Percentiles rank a stretch among this genome's conserved stretches.
Evolutionary conservation across 495 filamentous ascomycete species (phyloP).

Genomic region (Staphylotrichum longicolle): DNA sequence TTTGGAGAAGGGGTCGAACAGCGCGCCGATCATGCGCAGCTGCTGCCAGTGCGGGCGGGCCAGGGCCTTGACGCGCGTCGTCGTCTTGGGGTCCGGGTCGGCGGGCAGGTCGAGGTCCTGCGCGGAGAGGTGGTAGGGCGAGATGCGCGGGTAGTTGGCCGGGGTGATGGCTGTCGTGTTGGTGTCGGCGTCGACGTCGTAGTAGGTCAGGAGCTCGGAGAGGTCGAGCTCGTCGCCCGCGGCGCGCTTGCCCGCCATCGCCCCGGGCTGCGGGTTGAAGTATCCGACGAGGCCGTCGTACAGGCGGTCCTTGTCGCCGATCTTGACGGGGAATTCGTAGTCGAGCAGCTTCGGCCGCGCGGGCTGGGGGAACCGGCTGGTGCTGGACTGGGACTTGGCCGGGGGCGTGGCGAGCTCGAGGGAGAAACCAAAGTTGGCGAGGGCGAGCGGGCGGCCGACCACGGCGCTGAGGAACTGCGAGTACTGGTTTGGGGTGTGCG

Average conservation of each 20-base stretch:
- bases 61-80: too few species aligned
- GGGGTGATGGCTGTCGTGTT: constrained; percentile 1
- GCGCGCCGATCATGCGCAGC: constrained; percentile 23
- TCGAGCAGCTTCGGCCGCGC: too few species aligned
- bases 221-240: constrained; percentile 30
- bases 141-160: constrained; percentile 14
- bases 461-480: too few species aligned
- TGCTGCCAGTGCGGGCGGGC: too few species aligned
- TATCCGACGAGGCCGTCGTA: constrained; percentile 49
- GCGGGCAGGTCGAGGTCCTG: too few species aligned
- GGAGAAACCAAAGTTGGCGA: too few species aligned
- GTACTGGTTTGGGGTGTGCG: too few species aligned
- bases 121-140: constrained; percentile 25
- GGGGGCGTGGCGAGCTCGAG: too few species aligned
- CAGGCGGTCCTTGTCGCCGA: constrained; percentile 41
- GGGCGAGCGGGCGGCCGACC: too few species aligned
- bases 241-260: neutral
- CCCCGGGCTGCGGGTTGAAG: constrained; percentile 26
- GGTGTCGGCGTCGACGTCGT: constrained; percentile 6
- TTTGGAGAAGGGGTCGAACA: constrained; percentile 49
- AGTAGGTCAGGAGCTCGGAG: constrained; percentile 36
- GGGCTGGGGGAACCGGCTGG: too few species aligned
- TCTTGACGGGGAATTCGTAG: constrained; percentile 43
- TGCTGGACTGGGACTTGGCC: too few species aligned
- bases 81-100: too few species aligned